Evolutionary conservation across 2,329 filamentous ascomycete species (phyloP), one percentile per base, ranked within the genome.

Genomic region (Coleophoma crateriformis): DNA sequence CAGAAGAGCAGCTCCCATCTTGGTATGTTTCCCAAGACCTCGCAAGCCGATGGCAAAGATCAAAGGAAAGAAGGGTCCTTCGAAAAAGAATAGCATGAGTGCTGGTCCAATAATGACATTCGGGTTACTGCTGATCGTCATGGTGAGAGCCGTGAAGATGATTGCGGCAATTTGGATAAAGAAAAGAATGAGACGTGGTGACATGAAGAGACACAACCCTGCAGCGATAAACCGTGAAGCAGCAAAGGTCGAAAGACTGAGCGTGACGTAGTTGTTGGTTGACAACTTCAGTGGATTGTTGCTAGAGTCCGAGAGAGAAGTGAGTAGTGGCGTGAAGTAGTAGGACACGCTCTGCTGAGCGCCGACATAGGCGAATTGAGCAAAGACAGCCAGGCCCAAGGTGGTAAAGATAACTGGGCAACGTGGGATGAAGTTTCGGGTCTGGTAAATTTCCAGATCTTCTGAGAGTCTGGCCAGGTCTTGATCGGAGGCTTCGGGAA

Each of bases 11-110:
- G 86, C 85, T 0, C 86, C 88, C 44, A 85, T 78, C 69, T 95
- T 95, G 4, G 87, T 90, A 56, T 88, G 78, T n/a, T 80, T 77
- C 0, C 90, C 90, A 45, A 95, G 79, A 1, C 90, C 89, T 3
- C 88, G 81, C 51, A 95, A 83, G 3, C 86, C 87, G 12, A 94
- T 77, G 3, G 87, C 83, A 57, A 90, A 90, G 52, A 94, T 84
- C 2, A 91, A 82, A 0, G 90, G 90, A 74, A 88, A 95, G 58
- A 89, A 81, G 46, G 90, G 88, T 0, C 85, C 87, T 65, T 92
- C 88, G 61, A 88, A 89, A 67, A 95, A 89, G 56, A 89, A 84
- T 55, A 87, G 86, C 27, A 91, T 59, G 37, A 84, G 73, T 2
- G 87, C 70, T 55, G 88, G 84, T n/a, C 81, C 72, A 20, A 73